Percentiles rank a stretch among this genome's conserved stretches.
phyloP scores from a whole-genome alignment of 805 yeast genomes.

The Lachancea lanzarotensis region DNA sequence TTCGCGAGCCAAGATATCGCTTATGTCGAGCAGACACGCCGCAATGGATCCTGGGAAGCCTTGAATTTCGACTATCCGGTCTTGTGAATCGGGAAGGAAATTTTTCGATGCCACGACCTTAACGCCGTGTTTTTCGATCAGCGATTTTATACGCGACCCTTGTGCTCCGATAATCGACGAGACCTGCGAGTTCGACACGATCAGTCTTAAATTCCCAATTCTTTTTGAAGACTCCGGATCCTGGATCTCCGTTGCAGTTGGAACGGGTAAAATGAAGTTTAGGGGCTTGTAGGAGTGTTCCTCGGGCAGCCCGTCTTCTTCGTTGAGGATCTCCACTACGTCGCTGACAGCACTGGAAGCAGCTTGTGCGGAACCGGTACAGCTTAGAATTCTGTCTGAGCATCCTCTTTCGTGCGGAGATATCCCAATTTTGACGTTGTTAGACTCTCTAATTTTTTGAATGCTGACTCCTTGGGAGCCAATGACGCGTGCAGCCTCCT shows the following conservation, averaged over 20 bases:
- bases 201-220: slow-evolving; percentile 46
- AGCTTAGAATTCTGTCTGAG: slow-evolving; percentile 74
- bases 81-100: slow-evolving; percentile 72
- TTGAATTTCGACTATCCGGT: slow-evolving; percentile 80
- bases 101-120: slow-evolving; percentile 86
- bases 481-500: slow-evolving; percentile 85
- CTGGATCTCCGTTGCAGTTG: slow-evolving; percentile 25
- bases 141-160: slow-evolving; percentile 72
- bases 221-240: slow-evolving; percentile 21
- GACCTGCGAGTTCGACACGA: slow-evolving; percentile 79
- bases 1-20: slow-evolving; percentile 23
- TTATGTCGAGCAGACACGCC: slow-evolving; percentile 54
- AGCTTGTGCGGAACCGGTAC: slow-evolving; percentile 64
- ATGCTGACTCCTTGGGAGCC: slow-evolving; percentile 81
- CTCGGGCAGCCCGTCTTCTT: slow-evolving; percentile 40
- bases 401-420: slow-evolving; percentile 75
- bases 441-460: slow-evolving; percentile 64
- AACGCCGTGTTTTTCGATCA: slow-evolving; percentile 52
- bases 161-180: slow-evolving; percentile 84
- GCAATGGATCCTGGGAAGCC: slow-evolving; percentile 64
- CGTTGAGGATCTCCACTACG: slow-evolving; percentile 47
- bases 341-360: slow-evolving; percentile 64
- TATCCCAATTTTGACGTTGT: slow-evolving; percentile 80
- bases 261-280: slow-evolving; percentile 30
- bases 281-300: slow-evolving; percentile 42